Evolutionary conservation across 352 stramenopile species (phyloP).

Genomic region (Globisporangium takayamanum): DNA sequence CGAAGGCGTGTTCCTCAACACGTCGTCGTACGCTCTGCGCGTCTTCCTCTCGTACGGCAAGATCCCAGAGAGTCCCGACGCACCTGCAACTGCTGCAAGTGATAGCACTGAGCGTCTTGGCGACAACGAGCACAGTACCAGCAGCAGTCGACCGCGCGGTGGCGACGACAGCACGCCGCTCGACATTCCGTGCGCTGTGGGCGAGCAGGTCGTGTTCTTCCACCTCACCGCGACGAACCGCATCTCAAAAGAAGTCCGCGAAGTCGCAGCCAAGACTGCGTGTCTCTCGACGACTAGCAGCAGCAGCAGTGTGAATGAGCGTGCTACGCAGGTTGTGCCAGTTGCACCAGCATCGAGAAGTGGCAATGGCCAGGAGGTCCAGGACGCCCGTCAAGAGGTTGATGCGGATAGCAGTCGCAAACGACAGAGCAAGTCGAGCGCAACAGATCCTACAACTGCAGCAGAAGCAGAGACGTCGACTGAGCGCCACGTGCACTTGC

Average conservation of each 20-base stretch:
- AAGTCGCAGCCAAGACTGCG: slow-evolving; percentile 50
- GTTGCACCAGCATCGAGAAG: neutral
- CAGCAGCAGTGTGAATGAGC: too few relatives aligned
- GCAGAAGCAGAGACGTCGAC: neutral
- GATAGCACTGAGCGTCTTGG: neutral
- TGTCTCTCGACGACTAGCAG: slow-evolving; percentile 34
- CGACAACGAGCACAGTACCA: slow-evolving; percentile 3
- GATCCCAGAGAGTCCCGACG: slow-evolving; percentile 28
- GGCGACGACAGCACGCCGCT: slow-evolving; percentile 52
- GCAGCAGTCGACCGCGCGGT: slow-evolving; percentile 25
- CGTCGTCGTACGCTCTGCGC: slow-evolving; percentile 53
- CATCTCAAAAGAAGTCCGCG: slow-evolving; percentile 50
- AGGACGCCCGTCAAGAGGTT: neutral
- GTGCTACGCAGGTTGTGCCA: neutral
- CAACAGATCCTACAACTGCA: neutral
- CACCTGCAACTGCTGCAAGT: neutral
- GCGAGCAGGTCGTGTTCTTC: slow-evolving; percentile 57
- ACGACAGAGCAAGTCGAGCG: too few relatives aligned
- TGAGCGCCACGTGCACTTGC: slow-evolving; percentile 72
- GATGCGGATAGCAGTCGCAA: too few relatives aligned
- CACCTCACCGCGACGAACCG: slow-evolving; percentile 68
- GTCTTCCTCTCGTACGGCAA: slow-evolving; percentile 85
- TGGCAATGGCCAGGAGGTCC: slow-evolving; percentile 13
- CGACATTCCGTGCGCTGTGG: slow-evolving; percentile 50
- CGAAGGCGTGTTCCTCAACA: slow-evolving; percentile 81